Conservation (phyloP, 306 rosid genomes). For the Chamaecrista fasciculata region DNA sequence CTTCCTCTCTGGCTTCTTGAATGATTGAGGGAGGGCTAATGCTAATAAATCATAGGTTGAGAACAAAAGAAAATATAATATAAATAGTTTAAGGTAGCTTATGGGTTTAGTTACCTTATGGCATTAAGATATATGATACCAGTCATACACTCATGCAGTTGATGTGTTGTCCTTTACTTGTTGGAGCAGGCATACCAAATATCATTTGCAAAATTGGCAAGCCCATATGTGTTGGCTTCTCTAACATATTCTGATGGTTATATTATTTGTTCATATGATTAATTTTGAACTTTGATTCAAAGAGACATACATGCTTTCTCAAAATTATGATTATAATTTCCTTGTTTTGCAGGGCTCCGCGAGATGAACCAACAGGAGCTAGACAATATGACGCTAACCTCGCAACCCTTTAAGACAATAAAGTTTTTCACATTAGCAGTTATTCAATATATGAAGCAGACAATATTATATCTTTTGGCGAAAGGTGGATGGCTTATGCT, state of each 20-base stretch:
- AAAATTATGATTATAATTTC: constrained; percentile 14
- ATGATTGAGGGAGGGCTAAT: neutral
- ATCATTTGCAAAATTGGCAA: constrained; percentile 12
- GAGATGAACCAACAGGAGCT: constrained; percentile 60
- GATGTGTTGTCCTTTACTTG: constrained; percentile 2
- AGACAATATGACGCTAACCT: constrained; percentile 70
- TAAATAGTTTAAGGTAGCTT: neutral
- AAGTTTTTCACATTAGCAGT: constrained; percentile 70
- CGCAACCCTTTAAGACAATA: constrained; percentile 78
- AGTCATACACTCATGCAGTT: constrained; percentile 10
- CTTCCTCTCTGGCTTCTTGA: neutral
- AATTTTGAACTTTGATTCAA: constrained; percentile 10
- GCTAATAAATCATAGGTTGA: neutral
- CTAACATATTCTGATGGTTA: neutral
- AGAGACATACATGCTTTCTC: neutral
- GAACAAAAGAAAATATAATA: constrained; percentile 3
- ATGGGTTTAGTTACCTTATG: constrained; percentile 4
- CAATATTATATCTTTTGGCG: constrained; percentile 55
- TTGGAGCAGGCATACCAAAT: constrained; percentile 2
- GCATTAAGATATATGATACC: constrained; percentile 10
- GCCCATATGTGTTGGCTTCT: constrained; percentile 14
- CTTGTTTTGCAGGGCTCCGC: constrained; percentile 50
- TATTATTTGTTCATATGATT: neutral
- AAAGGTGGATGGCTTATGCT: constrained; percentile 94
- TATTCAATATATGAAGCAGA: constrained; percentile 52